Evolutionary conservation across 257 asterid genomes (phyloP).

Genomic region (Echium plantagineum): DNA sequence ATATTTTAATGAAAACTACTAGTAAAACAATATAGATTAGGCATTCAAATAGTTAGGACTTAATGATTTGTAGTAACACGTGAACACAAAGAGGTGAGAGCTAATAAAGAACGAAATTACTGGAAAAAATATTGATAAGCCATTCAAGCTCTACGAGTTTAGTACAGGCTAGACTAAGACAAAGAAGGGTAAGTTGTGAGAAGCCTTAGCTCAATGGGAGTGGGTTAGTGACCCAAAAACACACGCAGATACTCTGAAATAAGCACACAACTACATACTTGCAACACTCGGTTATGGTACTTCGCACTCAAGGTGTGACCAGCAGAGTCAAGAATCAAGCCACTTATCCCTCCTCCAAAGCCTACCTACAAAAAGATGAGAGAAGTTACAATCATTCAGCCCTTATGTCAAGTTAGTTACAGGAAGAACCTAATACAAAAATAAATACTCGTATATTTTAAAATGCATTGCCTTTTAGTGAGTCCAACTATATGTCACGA

Average conservation of each 20-base stretch:
- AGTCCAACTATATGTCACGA: neutral
- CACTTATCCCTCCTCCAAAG: slow-evolving; percentile 71
- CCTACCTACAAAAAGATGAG: slow-evolving; percentile 50
- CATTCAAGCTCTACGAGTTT: neutral
- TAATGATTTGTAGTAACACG: slow-evolving; percentile 7
- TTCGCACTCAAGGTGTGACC: slow-evolving; percentile 84
- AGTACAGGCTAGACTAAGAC: no score
- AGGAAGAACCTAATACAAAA: neutral
- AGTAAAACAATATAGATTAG: no score
- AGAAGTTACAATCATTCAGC: neutral
- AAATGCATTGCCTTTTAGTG: neutral
- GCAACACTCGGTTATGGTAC: slow-evolving; percentile 84
- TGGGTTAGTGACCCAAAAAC: no score
- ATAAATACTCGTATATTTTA: no score
- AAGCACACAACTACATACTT: slow-evolving; percentile 29
- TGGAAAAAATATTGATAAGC: neutral
- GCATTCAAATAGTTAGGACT: no score
- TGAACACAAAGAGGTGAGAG: neutral
- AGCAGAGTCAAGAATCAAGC: slow-evolving; percentile 76
- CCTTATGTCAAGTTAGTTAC: neutral
- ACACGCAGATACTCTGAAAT: no score
- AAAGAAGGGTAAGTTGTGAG: no score
- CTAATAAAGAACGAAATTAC: neutral
- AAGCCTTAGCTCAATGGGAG: no score
- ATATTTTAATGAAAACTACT: neutral